Conservation (phyloP, 2,329 filamentous ascomycete species). For the Periconia sp. region DNA sequence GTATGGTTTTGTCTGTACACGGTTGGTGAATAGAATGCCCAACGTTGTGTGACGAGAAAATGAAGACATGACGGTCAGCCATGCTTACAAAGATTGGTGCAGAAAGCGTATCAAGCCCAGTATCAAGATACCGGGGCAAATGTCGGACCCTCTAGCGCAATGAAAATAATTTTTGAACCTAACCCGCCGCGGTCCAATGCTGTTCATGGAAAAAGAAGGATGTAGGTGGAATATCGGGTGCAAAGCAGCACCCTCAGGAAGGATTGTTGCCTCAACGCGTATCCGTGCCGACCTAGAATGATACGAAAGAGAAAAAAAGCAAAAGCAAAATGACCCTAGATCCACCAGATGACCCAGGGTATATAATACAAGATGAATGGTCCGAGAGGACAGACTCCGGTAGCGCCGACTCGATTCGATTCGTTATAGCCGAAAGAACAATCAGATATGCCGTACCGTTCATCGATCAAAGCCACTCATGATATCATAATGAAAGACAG, state of each 20-base stretch:
- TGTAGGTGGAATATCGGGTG: slow-evolving; percentile 7
- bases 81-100: not conserved
- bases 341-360: slow-evolving; percentile 31
- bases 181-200: slow-evolving; percentile 15
- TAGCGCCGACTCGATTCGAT: slow-evolving; percentile 39
- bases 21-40: slow-evolving; percentile 1
- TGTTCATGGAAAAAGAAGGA: slow-evolving; percentile 3
- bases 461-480: slow-evolving; percentile 30
- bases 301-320: slow-evolving; percentile 12
- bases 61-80: not conserved
- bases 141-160: slow-evolving; percentile 12
- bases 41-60: not conserved
- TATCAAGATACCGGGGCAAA: slow-evolving; percentile 2
- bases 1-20: slow-evolving; percentile 6
- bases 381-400: slow-evolving; percentile 35
- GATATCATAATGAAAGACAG: slow-evolving; percentile 23
- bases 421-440: slow-evolving; percentile 32
- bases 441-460: slow-evolving; percentile 40
- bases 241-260: slow-evolving; percentile 11
- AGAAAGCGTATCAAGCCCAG: not conserved
- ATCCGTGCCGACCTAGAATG: slow-evolving; percentile 26
- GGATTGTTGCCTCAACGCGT: slow-evolving; percentile 11
- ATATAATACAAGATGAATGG: slow-evolving; percentile 42
- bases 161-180: slow-evolving; percentile 13
- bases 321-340: slow-evolving; percentile 24